Evolutionary conservation across 2,329 filamentous ascomycete genomes (phyloP).

Genomic region (Aspergillus sp.): DNA sequence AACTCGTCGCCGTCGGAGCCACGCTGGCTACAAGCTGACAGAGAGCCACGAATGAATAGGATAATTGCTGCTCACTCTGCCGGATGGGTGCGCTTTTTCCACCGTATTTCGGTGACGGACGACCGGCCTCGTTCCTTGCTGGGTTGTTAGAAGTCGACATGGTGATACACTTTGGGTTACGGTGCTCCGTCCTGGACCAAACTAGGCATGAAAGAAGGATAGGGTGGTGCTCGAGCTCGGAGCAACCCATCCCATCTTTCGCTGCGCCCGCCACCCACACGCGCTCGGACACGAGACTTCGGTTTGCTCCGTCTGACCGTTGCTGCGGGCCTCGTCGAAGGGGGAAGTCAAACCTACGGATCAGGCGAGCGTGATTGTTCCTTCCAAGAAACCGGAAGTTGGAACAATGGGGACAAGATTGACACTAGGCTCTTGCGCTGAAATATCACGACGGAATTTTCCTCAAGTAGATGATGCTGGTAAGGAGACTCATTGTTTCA

Average conservation of each 20-base stretch:
- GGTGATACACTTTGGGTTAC: slow-evolving; percentile 15
- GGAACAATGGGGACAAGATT: slow-evolving; percentile 10
- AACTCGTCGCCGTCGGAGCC: background rate
- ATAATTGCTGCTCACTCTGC: background rate
- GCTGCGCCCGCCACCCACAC: slow-evolving; percentile 9
- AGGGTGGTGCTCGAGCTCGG: slow-evolving; percentile 12
- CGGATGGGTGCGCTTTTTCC: background rate
- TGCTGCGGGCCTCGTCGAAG: slow-evolving; percentile 12
- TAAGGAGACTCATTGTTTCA: background rate
- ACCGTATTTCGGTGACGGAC: background rate
- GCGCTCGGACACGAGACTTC: slow-evolving; percentile 12
- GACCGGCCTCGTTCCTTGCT: background rate
- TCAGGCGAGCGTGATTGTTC: background rate
- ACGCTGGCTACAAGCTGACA: background rate
- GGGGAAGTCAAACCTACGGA: background rate
- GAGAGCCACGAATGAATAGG: background rate
- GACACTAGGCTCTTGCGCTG: slow-evolving; percentile 8
- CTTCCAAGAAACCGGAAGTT: background rate
- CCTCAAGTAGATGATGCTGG: background rate
- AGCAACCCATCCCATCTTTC: slow-evolving; percentile 7
- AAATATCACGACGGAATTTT: background rate
- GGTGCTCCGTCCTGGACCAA: slow-evolving; percentile 8
- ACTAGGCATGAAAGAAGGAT: slow-evolving; percentile 13
- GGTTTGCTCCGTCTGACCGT: slow-evolving; percentile 12
- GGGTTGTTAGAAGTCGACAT: slow-evolving; percentile 1